These are phyloP conservation scores for Dactylellina haptotyla DNA, from an alignment of 2,329 filamentous ascomycete species.

Conservation along the genomic window DNA sequence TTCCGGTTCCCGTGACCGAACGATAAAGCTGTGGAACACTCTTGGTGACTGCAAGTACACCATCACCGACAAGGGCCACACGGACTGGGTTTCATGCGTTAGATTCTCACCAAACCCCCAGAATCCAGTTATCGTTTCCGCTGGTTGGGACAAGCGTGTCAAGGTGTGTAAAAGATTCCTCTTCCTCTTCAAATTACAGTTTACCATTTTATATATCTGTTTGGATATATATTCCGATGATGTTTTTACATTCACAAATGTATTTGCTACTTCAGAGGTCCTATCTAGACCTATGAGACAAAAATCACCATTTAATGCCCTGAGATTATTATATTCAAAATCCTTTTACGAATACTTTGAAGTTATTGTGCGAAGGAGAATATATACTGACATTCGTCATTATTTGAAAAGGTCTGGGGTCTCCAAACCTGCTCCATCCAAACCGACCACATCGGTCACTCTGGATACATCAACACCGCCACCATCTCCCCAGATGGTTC, in stretches of 20 bases:
- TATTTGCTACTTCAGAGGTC: constrained; percentile 99
- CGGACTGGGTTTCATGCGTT: constrained; percentile 99
- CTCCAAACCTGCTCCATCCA: constrained; percentile 46
- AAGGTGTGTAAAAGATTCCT: constrained; percentile 77
- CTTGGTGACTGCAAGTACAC: constrained; percentile 99
- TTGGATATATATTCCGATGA: constrained; percentile 72
- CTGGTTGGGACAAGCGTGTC: constrained; percentile 99
- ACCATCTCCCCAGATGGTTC: constrained; percentile 53
- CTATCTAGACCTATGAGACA: constrained; percentile 89
- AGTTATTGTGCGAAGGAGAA: background rate
- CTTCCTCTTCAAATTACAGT: background rate
- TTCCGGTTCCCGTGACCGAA: constrained; percentile 56
- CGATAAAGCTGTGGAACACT: constrained; percentile 71
- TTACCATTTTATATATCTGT: constrained; percentile 10
- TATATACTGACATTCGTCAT: constrained; percentile 11
- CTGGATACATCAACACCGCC: constrained; percentile 52
- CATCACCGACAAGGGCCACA: constrained; percentile 99
- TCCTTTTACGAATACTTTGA: constrained; percentile 35
- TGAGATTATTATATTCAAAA: constrained; percentile 68
- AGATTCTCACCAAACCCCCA: constrained; percentile 99
- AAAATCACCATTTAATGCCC: constrained; percentile 82
- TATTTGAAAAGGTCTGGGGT: constrained; percentile 78
- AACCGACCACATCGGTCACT: constrained; percentile 87
- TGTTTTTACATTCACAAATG: constrained; percentile 85
- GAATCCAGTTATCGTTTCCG: constrained; percentile 99